phyloP scores from a whole-genome alignment of 2,329 filamentous ascomycete genomes.

The Talaromyces sp. region DNA sequence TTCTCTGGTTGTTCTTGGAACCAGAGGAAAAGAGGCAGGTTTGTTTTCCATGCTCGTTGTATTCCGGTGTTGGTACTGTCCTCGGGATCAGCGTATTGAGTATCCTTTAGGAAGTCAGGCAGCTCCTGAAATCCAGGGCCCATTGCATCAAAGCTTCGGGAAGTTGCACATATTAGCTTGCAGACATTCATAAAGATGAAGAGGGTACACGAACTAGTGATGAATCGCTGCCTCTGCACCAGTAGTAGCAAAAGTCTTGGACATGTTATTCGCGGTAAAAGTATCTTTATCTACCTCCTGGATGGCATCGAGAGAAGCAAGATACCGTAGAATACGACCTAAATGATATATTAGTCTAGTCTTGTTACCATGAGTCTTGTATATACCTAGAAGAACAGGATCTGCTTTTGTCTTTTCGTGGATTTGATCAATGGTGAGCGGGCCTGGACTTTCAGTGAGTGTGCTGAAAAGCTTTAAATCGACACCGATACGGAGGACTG shows the following conservation, averaged over 20 bases:
- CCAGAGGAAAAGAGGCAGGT: too few species aligned
- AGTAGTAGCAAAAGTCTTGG: background rate
- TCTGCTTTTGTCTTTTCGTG: conserved; percentile 7
- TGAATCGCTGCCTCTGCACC: conserved; percentile 3
- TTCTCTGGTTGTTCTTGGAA: too few species aligned
- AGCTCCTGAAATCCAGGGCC: background rate
- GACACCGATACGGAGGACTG: conserved; percentile 19
- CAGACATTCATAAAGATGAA: background rate
- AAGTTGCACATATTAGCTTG: background rate
- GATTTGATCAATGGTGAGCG: conserved; percentile 20
- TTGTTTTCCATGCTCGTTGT: background rate
- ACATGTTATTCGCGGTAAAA: conserved; percentile 22
- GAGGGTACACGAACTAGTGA: background rate
- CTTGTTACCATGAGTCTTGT: background rate
- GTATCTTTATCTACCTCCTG: conserved; percentile 19
- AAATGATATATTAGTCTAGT: too few species aligned
- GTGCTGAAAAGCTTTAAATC: conserved; percentile 24
- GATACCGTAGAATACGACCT: conserved; percentile 25
- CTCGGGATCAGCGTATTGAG: background rate
- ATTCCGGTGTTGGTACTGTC: background rate
- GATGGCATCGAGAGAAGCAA: conserved; percentile 22
- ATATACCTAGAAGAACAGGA: conserved; percentile 2
- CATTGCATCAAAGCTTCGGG: conserved; percentile 8
- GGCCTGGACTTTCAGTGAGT: conserved; percentile 13
- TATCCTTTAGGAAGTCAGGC: background rate